Evolutionary conservation across 78 protist genomes (phyloP).

Genomic region (Dictyostelium firmibasis): DNA sequence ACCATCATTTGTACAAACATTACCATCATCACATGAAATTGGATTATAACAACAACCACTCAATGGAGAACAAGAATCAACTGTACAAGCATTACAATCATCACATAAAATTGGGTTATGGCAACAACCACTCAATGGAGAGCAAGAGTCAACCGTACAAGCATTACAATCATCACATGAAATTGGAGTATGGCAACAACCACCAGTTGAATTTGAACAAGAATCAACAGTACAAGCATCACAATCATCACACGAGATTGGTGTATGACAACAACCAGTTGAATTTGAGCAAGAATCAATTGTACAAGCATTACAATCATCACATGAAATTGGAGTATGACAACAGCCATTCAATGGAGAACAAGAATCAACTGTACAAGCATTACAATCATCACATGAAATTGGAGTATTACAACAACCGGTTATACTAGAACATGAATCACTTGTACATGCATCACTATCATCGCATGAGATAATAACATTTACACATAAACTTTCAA

Average conservation of each 20-base stretch:
- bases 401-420: too few relatives aligned
- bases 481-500: not conserved
- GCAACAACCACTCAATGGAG: not conserved
- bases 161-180: not conserved
- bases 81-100: not conserved
- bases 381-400: too few relatives aligned
- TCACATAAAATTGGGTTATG: not conserved
- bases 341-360: not conserved
- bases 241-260: not conserved
- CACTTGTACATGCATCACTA: too few relatives aligned
- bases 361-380: too few relatives aligned
- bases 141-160: not conserved
- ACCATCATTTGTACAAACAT: not conserved
- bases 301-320: not conserved
- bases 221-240: not conserved
- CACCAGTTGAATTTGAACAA: not conserved
- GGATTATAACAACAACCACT: not conserved
- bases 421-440: too few relatives aligned
- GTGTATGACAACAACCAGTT: not conserved
- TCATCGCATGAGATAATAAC: too few relatives aligned
- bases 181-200: not conserved
- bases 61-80: not conserved
- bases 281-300: not conserved
- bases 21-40: not conserved
- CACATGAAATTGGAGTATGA: not conserved